Base-by-base conservation (phyloP, 768 basidiomycete species). In the Pholiota molesta region DNA sequence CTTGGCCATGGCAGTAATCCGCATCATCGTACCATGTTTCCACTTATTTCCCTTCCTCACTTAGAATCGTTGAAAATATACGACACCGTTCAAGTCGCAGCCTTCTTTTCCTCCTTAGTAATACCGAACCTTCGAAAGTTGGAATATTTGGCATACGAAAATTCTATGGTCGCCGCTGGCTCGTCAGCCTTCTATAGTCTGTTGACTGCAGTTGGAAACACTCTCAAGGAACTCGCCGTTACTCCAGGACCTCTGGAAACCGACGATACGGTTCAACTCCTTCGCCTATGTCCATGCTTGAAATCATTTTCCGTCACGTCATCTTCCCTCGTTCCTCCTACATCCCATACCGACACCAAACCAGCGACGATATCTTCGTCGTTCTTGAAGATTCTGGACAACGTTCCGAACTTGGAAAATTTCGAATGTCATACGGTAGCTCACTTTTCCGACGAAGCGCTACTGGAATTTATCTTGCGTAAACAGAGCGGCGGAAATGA, bases 371-470 rank as follows among this genome's bases (percentile, higher is more conserved):
- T 49, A 49, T 49, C 47, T n/a, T 49, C 39, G 0, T 28, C 55
- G 17, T 57, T 57, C 40, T 8, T 57, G 6, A 40, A 57, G 5
- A 39, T 45, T 16, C n/a, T 57, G 23, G 40, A 57, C 4, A 6
- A 29, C 7, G 33, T 45, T 21, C 57, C 47, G n/a, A 51, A 52
- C 14, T n/a, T 51, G 9, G 57, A 58, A 11, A 35, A 23, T 11
- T 58, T 58, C 13, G 21, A 51, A 51, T 58, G 45, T 31, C 45
- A 29, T 3, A 29, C 33, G 10, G 57, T 52, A 13, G 57, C 26
- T 19, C 21, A 35, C 19, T 58, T 58, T 19, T 58, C 57, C 1
- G 57, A 58, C 10, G 47, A 58, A 35, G 57, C 57, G 5, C 45
- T 58, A 28, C 16, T 51, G n/a, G 45, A 49, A 5, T 58, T 58